Percentiles rank a stretch among this genome's conserved stretches.
These are phyloP conservation scores for Mortierella sp. DNA, from an alignment of 371 early-diverging fungal species.

Conservation along the genomic window DNA sequence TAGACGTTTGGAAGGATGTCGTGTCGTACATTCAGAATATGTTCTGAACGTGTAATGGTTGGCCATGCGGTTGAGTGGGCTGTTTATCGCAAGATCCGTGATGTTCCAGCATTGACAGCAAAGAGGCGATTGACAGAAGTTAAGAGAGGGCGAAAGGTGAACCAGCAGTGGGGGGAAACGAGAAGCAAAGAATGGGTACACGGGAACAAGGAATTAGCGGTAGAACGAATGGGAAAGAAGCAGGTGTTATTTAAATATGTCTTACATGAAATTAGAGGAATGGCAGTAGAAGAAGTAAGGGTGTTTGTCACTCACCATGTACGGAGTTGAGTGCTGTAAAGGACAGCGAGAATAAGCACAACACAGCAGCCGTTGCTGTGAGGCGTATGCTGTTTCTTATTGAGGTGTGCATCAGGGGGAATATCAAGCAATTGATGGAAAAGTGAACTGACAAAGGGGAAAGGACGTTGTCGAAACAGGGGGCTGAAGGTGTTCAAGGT, in stretches of 20 bases:
- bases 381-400: background rate
- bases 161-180: background rate
- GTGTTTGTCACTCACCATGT: background rate
- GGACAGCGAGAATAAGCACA: background rate
- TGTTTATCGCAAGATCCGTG: background rate
- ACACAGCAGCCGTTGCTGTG: background rate
- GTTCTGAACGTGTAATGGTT: constrained; percentile 42
- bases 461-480: background rate
- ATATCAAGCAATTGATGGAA: background rate
- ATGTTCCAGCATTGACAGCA: background rate
- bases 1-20: constrained; percentile 38
- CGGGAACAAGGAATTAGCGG: background rate
- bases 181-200: background rate
- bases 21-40: constrained; percentile 40
- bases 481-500: background rate
- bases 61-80: constrained; percentile 49
- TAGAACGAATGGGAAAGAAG: background rate
- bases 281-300: background rate
- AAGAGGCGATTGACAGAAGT: no score
- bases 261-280: background rate
- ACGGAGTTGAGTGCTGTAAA: background rate
- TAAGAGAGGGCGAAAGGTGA: no score
- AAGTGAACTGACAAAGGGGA: background rate
- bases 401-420: background rate
- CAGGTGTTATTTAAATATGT: background rate